Evolutionary conservation across 768 basidiomycete species (phyloP).

Genomic region (Crassisporium funariophilum): DNA sequence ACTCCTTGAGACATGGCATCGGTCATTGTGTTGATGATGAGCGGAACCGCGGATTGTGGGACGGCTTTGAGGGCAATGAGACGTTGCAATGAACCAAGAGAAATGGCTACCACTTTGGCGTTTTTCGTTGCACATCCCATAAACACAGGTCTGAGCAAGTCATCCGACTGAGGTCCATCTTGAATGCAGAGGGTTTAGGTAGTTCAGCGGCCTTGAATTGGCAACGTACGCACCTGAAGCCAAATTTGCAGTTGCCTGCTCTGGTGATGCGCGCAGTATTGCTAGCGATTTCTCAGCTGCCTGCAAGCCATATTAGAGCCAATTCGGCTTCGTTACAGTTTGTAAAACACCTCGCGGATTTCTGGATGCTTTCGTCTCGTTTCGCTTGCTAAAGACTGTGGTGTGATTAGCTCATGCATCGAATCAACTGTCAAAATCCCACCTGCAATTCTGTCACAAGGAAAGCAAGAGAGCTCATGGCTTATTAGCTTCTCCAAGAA

Average conservation of each 20-base stretch:
- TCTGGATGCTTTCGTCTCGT: constrained; percentile 89
- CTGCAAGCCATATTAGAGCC: too few relatives aligned
- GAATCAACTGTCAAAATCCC: not conserved
- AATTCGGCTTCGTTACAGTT: constrained; percentile 6
- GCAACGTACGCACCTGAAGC: constrained; percentile 78
- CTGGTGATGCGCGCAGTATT: constrained; percentile 79
- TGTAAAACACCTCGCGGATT: constrained; percentile 78
- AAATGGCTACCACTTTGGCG: constrained; percentile 91
- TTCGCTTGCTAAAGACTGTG: constrained; percentile 83
- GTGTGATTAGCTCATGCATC: not conserved
- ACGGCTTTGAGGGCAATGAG: constrained; percentile 87
- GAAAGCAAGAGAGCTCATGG: constrained; percentile 70
- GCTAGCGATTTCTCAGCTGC: constrained; percentile 88
- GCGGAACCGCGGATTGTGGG: constrained; percentile 73
- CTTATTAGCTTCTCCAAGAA: not conserved
- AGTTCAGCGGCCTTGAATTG: too few relatives aligned
- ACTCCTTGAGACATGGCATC: constrained; percentile 93
- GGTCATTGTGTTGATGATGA: constrained; percentile 82
- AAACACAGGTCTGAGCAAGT: constrained; percentile 84
- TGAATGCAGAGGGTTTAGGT: constrained; percentile 2
- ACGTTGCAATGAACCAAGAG: constrained; percentile 87
- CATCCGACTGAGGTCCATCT: constrained; percentile 82
- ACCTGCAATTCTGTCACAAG: constrained; percentile 73
- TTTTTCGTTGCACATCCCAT: constrained; percentile 94
- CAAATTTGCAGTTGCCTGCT: constrained; percentile 70